phyloP scores from a whole-genome alignment of 148 eudicot genomes.

The Selenicereus undatus region DNA sequence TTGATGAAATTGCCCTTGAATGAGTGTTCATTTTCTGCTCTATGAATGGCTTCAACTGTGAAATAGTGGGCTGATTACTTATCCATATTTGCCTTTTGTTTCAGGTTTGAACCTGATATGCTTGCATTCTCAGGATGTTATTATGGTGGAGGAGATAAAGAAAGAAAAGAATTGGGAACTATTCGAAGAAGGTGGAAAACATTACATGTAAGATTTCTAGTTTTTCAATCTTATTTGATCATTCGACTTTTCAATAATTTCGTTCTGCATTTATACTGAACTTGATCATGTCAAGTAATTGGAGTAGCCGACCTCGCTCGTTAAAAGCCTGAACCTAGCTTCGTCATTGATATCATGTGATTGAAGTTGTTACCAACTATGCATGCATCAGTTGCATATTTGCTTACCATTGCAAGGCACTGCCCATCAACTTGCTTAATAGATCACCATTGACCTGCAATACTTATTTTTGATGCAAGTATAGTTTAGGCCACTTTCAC shows the following conservation, averaged over 20 bases:
- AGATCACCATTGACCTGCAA: too few relatives aligned
- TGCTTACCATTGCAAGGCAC: neutral
- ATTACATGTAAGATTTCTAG: constrained; percentile 68
- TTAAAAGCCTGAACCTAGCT: neutral
- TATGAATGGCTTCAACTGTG: neutral
- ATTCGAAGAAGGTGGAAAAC: constrained; percentile 95
- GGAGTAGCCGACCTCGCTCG: neutral
- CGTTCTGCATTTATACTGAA: neutral
- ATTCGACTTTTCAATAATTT: neutral
- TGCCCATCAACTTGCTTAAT: neutral
- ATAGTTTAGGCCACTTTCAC: neutral
- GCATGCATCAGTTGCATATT: neutral
- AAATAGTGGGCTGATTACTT: constrained; percentile 2
- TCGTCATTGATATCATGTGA: neutral
- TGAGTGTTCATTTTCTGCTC: neutral
- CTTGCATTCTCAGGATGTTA: constrained; percentile 99
- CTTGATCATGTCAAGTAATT: constrained; percentile 3
- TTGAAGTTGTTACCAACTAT: neutral
- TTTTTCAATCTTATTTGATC: constrained; percentile 3
- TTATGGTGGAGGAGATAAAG: constrained; percentile 96
- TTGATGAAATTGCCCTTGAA: neutral
- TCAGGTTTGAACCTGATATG: constrained; percentile 99
- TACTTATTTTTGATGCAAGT: neutral
- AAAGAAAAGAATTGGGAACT: constrained; percentile 71
- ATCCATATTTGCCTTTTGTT: constrained; percentile 19